Percentiles rank a stretch among this genome's conserved stretches.
Conservation (phyloP, 2,329 filamentous ascomycete species). For the Sclerotinia borealis region DNA sequence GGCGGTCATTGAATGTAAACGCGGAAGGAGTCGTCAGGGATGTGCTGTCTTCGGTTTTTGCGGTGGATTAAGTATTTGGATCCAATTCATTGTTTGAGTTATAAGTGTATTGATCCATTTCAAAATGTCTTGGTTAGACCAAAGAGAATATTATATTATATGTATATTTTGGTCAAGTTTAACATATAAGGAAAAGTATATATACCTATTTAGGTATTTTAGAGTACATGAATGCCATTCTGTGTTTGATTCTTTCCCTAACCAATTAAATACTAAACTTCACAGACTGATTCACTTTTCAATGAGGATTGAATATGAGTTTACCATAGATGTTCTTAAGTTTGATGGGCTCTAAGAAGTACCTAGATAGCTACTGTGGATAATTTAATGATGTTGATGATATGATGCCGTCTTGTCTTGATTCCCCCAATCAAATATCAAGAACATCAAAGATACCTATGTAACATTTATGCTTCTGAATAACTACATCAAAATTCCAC, state of each 20-base stretch:
- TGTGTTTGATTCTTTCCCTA: no score
- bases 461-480: neutral
- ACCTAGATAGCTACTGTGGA: neutral
- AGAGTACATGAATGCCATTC: no score
- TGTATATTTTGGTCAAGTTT: neutral
- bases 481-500: neutral
- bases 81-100: neutral
- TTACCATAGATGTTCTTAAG: no score
- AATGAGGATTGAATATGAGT: no score
- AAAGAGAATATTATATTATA: neutral
- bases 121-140: neutral
- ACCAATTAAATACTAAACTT: no score
- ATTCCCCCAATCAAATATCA: neutral
- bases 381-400: no score
- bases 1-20: neutral
- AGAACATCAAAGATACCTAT: neutral
- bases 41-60: neutral
- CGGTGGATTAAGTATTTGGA: neutral
- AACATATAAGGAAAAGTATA: neutral
- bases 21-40: conserved; percentile 5
- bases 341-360: no score
- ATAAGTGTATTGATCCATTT: neutral
- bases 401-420: neutral
- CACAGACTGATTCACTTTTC: no score
- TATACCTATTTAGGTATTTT: no score